Evolutionary conservation across 1,284 basidiomycete genomes (phyloP), one percentile per base, ranked within the genome.

Genomic region (Dichomitus squalens): DNA sequence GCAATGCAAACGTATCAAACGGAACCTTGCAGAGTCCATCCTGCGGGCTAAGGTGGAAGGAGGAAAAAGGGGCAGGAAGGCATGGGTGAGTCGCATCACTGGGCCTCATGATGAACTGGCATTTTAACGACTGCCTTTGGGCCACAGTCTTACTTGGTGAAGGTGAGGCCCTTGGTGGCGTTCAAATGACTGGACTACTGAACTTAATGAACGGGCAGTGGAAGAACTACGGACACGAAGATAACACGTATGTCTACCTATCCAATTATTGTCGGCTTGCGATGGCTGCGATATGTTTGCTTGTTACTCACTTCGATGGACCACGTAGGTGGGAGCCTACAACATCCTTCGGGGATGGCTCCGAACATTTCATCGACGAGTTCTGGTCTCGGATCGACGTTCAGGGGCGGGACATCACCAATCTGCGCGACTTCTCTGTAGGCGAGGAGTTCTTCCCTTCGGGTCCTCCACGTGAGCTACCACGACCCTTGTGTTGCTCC

Each of bases 281-380:
- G 21, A 11, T 16, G 5, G 38, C 23, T 14, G 44, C 20, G n/a
- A n/a, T n/a, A n/a, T n/a, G n/a, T n/a, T n/a, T 31, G 29, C 11
- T 31, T 5, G 6, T 31, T 31, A 31, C 29, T 31, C 29, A 31
- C 5, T 5, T 5, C 29, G 5, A 31, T 31, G 29, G 5, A 36
- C 14, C 38, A 9, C 31, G 18, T 23, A 90, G 87, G 14, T 90
- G 88, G 88, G 88, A 91, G 63, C 88, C 88, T 6, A 68, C 73
- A 14, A 76, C 80, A 44, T 87, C 85, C 7, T 89, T 91, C 59
- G 68, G 70, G 38, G 71, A 58, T 11, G 82, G 79, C 7, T 86
- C 86, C 3, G 81, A 85, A 60, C 76, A 83, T 50, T 76, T 87
- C 21, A 62, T 90, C 9, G 69, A 79, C 14, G 66, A 67, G 0